These are phyloP conservation scores for Sisymbrium altissimum DNA, from an alignment of 345 rosid species.

Conservation along the genomic window DNA sequence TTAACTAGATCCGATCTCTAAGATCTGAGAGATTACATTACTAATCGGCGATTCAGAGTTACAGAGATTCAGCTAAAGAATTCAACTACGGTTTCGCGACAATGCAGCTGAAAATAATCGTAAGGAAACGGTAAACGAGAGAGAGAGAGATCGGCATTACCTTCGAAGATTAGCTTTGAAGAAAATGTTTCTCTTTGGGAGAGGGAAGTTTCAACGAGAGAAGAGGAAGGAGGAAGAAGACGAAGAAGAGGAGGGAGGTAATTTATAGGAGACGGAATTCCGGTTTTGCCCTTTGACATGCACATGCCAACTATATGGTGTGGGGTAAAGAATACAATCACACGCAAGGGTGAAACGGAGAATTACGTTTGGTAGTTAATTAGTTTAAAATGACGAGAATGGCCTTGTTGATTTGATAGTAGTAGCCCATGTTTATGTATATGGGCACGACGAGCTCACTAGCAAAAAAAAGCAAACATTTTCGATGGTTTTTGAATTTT, in stretches of 20 bases:
- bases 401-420: no score
- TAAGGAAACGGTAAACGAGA: neutral
- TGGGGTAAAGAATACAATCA: neutral
- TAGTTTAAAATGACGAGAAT: no score
- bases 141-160: slow-evolving; percentile 16
- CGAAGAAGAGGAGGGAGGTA: neutral
- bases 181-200: slow-evolving; percentile 3
- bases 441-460: no score
- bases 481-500: no score
- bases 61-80: neutral
- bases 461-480: no score
- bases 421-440: no score
- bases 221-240: neutral
- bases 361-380: neutral
- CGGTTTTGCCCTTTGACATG: slow-evolving; percentile 4
- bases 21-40: neutral
- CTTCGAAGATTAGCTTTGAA: slow-evolving; percentile 12
- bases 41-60: neutral
- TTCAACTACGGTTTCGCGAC: neutral
- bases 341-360: slow-evolving; percentile 1
- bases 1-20: no score
- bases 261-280: slow-evolving; percentile 19
- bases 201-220: slow-evolving; percentile 4
- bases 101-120: neutral
- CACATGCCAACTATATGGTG: neutral